Evolutionary conservation across 495 filamentous ascomycete genomes (phyloP).

Genomic region (Penicillium dipodomyicola): DNA sequence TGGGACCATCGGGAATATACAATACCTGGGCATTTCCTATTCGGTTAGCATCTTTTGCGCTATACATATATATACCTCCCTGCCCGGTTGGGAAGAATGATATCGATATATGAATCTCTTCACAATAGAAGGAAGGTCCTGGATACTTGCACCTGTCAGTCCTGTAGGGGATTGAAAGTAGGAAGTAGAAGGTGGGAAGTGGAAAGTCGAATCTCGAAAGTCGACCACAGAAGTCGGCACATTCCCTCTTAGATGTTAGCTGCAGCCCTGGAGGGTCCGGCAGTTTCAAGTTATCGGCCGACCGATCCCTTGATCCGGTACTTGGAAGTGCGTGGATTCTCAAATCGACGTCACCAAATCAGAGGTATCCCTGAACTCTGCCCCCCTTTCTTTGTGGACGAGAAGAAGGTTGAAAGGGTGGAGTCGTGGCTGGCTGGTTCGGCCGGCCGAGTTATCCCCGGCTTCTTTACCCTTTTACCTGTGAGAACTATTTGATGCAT

Average conservation of each 20-base stretch:
- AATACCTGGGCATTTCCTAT: slow-evolving; percentile 1
- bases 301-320: neutral
- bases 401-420: neutral
- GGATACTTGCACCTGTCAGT: neutral
- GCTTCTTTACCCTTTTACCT: neutral
- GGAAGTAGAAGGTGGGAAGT: neutral
- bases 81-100: neutral
- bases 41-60: neutral
- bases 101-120: neutral
- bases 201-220: neutral
- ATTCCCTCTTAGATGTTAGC: neutral
- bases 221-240: neutral
- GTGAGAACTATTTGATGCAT: no score
- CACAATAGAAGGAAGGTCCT: neutral
- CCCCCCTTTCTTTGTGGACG: no score
- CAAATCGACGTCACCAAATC: no score
- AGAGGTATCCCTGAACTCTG: no score
- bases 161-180: neutral
- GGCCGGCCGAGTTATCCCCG: slow-evolving; percentile 27
- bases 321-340: neutral
- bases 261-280: neutral
- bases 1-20: neutral
- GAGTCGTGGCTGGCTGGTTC: slow-evolving; percentile 7
- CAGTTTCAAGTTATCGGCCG: neutral
- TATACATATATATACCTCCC: neutral